These are phyloP conservation scores for Fusarium sororula DNA, from an alignment of 2,329 filamentous ascomycete species.

Conservation along the genomic window DNA sequence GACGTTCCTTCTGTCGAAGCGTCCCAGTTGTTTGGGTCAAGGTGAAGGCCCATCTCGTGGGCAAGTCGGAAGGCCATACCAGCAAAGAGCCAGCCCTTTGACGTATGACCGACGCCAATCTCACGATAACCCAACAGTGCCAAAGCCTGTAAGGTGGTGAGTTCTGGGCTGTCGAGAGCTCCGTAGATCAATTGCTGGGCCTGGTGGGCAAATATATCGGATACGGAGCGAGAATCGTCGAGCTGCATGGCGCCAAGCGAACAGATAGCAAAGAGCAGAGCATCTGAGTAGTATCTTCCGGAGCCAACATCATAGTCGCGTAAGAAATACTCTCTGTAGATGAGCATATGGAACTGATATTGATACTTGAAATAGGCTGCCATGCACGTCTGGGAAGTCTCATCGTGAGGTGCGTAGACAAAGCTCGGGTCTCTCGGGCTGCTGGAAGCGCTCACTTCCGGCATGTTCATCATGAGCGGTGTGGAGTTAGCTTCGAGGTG, in stretches of 20 bases:
- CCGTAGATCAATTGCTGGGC: conserved; percentile 56
- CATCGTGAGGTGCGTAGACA: conserved; percentile 55
- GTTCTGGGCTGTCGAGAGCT: conserved; percentile 56
- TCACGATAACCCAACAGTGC: conserved; percentile 57
- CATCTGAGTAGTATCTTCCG: conserved; percentile 60
- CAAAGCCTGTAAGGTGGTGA: conserved; percentile 58
- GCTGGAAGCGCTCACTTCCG: conserved; percentile 23
- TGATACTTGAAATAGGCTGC: conserved; percentile 58
- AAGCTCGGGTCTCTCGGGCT: conserved; percentile 40
- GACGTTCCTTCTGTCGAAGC: conserved; percentile 46
- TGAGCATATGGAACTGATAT: conserved; percentile 60
- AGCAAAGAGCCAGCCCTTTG: conserved; percentile 62
- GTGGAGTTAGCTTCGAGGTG: conserved; percentile 22
- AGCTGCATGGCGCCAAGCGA: conserved; percentile 59
- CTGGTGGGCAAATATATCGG: conserved; percentile 55
- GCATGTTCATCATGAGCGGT: conserved; percentile 10
- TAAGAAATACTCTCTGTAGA: conserved; percentile 61
- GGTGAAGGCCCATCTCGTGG: conserved; percentile 62
- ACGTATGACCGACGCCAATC: conserved; percentile 57
- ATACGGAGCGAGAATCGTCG: conserved; percentile 51
- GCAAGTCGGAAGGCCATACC: conserved; percentile 62
- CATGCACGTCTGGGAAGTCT: conserved; percentile 56
- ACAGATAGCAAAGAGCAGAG: conserved; percentile 59
- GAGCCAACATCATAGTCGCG: conserved; percentile 58
- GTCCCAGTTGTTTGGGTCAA: conserved; percentile 61